A percentile compares a stretch with the other conserved stretches of the same genome.
Evolutionary conservation across 2,329 filamentous ascomycete genomes (phyloP).

Genomic region (Trichoderma sp.): DNA sequence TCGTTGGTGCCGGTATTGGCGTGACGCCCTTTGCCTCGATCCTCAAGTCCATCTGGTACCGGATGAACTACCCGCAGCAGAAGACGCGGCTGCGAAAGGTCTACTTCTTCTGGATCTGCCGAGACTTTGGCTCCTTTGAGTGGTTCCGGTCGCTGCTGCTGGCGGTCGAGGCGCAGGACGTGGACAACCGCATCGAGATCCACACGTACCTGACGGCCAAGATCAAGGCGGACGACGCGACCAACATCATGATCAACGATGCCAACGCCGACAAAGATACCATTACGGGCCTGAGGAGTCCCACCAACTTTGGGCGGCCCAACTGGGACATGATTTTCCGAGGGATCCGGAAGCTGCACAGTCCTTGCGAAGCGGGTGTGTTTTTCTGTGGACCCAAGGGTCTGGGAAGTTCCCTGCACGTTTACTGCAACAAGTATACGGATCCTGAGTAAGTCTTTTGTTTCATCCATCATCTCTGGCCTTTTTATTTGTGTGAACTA

Average conservation of each 20-base stretch:
- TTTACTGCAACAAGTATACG: conserved; percentile 86
- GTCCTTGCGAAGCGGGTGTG: conserved; percentile 69
- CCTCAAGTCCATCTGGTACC: conserved; percentile 89
- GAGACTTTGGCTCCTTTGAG: conserved; percentile 84
- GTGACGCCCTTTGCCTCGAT: conserved; percentile 86
- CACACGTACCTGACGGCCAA: conserved; percentile 85
- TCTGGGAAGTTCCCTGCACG: conserved; percentile 71
- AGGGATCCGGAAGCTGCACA: conserved; percentile 75
- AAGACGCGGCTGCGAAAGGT: conserved; percentile 79
- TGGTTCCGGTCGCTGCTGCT: conserved; percentile 84
- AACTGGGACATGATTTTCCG: conserved; percentile 93
- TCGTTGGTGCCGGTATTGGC: conserved; percentile 81
- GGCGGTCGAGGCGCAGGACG: conserved; percentile 82
- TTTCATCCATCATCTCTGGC: not conserved
- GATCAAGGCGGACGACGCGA: conserved; percentile 81
- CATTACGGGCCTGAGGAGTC: conserved; percentile 77
- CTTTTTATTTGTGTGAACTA: not conserved
- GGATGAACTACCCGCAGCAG: conserved; percentile 82
- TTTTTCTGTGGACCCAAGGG: conserved; percentile 87
- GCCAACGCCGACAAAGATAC: conserved; percentile 80
- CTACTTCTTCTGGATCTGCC: conserved; percentile 91
- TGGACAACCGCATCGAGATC: conserved; percentile 82
- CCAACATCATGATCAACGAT: conserved; percentile 92
- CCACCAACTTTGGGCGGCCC: conserved; percentile 81
- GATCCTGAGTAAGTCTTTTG: conserved; percentile 64